Base-by-base conservation (phyloP, 2,329 filamentous ascomycete species). In the Xylaria polymorpha region DNA sequence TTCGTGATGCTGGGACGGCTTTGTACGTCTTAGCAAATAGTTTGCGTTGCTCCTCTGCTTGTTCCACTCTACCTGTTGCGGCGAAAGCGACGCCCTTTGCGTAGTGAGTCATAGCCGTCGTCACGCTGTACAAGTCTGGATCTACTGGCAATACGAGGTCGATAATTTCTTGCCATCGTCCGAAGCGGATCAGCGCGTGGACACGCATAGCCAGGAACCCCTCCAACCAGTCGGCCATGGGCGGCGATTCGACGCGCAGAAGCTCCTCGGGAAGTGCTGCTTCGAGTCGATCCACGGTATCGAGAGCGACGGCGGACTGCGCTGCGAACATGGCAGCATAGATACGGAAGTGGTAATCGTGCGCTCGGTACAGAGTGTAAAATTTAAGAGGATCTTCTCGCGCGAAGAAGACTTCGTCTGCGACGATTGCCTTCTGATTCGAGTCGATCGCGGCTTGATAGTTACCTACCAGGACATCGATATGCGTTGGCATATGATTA, bases 151-250 rank as follows among this genome's bases (percentile, higher is more conserved):
- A 69, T 0, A 80, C 67, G 0, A 92, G 78, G 0, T 81, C 79
- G 9, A 91, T 79, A 25, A 94, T 83, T 0, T 93, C 90, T 0
- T 88, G 75, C 92, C 92, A 94, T 18, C 81, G 82, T 0, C 92
- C 92, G 73, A 94, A 95, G 0, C 92, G 88, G 53, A 95, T 84
- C 18, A 92, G 82, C 0, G 90, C 89, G 77, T 95, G 92, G 1
- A 91, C 82, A 3, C 89, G 86, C 77, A 93, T 88, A 1, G 87
- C 85, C 3, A 92, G 79, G 72, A 93, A 94, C 1, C 87, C 86
- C 78, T 94, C 92, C 0, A 94, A 82, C 88, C 91, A 94, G 78
- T 94, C 91, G 0, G 92, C 91, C 91, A 94, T 94, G 0, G 91
- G 90, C 0, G 91, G 91, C 0, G 87, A 89, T 70, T 89, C 76